Percentiles rank a stretch among this genome's conserved stretches.
These are phyloP conservation scores for Geotrichum histeridarum DNA, from an alignment of 1,139 yeast species.

Conservation along the genomic window DNA sequence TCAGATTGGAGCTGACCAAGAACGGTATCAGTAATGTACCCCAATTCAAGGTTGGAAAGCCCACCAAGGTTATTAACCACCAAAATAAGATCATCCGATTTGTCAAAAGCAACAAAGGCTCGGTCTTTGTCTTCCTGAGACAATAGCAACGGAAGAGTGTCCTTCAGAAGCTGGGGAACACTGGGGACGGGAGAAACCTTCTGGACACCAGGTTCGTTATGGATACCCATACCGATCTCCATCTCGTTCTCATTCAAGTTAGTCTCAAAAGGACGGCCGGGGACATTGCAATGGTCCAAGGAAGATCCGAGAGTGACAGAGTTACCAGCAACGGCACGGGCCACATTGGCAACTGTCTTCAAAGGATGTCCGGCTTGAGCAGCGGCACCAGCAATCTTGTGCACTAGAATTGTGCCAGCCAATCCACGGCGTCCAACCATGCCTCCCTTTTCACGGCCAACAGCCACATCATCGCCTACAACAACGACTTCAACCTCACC, in stretches of 20 bases:
- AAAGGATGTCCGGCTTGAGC: constrained; percentile 43
- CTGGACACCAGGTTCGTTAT: constrained; percentile 84
- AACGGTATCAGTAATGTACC: constrained; percentile 54
- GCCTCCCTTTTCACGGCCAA: constrained; percentile 78
- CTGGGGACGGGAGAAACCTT: constrained; percentile 62
- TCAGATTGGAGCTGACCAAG: constrained; percentile 41
- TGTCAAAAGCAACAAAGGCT: constrained; percentile 50
- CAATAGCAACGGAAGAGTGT: constrained; percentile 33
- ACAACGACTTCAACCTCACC: constrained; percentile 59
- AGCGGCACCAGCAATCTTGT: constrained; percentile 79
- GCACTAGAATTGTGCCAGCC: constrained; percentile 85
- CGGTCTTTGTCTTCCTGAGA: constrained; percentile 35
- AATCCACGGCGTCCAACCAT: constrained; percentile 90
- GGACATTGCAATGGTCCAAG: constrained; percentile 82
- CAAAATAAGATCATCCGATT: constrained; percentile 60
- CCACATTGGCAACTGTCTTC: constrained; percentile 51
- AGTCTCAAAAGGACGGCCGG: constrained; percentile 61
- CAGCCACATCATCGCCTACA: constrained; percentile 90
- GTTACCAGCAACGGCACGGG: constrained; percentile 55
- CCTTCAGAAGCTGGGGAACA: constrained; percentile 40
- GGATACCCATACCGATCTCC: constrained; percentile 94
- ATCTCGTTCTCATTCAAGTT: constrained; percentile 56
- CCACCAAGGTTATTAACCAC: constrained; percentile 82
- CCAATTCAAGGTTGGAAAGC: constrained; percentile 68
- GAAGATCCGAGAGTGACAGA: constrained; percentile 87